Percentiles rank a stretch among this genome's conserved stretches.
Evolutionary conservation across 2,329 filamentous ascomycete species (phyloP).

Genomic region (Fusarium sp.): DNA sequence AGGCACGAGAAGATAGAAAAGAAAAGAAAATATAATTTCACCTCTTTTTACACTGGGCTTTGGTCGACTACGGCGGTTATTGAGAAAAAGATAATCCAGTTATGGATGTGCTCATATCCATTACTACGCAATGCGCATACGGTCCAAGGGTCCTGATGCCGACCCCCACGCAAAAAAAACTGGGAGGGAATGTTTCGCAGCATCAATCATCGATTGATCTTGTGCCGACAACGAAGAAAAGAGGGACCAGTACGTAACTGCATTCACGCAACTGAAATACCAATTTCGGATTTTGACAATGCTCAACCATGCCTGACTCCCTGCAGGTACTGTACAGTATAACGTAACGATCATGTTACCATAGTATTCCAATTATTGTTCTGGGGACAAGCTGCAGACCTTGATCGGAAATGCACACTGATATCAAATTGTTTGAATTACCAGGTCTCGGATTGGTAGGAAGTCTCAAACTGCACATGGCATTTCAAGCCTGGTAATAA

Average conservation of each 20-base stretch:
- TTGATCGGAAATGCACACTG: neutral
- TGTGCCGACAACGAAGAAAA: neutral
- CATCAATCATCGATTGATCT: neutral
- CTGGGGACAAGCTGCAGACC: neutral
- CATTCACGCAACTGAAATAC: neutral
- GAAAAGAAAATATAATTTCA: neutral
- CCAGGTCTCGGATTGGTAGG: conserved; percentile 5
- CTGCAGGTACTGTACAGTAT: neutral
- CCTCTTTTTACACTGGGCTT: neutral
- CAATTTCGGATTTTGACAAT: neutral
- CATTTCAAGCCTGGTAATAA: neutral
- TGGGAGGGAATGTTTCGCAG: neutral
- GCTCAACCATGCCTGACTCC: neutral
- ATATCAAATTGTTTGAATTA: conserved; percentile 9
- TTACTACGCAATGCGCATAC: neutral
- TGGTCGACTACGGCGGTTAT: conserved; percentile 15
- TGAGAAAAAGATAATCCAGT: neutral
- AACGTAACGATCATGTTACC: neutral
- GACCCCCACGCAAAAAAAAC: conserved; percentile 2
- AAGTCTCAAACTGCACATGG: neutral
- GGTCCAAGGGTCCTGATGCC: neutral
- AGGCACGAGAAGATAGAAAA: conserved; percentile 14
- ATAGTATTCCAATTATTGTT: neutral
- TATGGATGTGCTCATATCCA: neutral
- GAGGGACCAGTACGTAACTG: neutral